Conservation (phyloP, 2,329 filamentous ascomycete species). For the Exophiala sp. region DNA sequence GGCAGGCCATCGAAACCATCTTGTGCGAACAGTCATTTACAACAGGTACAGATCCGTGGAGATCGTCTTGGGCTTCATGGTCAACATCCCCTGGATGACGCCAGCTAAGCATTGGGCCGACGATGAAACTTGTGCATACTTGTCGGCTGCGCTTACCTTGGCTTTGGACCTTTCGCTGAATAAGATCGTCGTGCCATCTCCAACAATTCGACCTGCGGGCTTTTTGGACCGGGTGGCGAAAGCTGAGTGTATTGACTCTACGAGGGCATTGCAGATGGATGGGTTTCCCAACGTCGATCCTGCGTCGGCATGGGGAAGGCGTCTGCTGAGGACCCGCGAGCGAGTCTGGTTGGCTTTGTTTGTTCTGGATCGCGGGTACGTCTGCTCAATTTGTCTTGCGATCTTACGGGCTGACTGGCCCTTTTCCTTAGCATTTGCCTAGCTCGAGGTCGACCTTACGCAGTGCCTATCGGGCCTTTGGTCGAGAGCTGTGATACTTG, state of each 20-base stretch:
- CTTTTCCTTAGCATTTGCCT: conserved; percentile 56
- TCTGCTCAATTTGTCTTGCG: conserved; percentile 32
- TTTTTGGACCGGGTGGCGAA: conserved; percentile 52
- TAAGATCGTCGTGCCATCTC: conserved; percentile 61
- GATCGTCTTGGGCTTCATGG: conserved; percentile 71
- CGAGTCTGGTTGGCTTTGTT: conserved; percentile 69
- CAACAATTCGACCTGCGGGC: conserved; percentile 43
- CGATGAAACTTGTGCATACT: conserved; percentile 69
- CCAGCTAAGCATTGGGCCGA: conserved; percentile 65
- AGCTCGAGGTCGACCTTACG: conserved; percentile 65
- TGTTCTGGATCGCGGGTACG: conserved; percentile 62
- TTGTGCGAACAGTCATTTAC: conserved; percentile 61
- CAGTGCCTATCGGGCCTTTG: conserved; percentile 63
- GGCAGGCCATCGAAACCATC: conserved; percentile 59
- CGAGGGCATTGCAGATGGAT: conserved; percentile 63
- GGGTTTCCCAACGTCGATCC: conserved; percentile 64
- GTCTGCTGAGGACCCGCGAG: conserved; percentile 63
- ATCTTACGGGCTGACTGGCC: neutral
- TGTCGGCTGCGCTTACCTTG: conserved; percentile 66
- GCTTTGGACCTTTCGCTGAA: conserved; percentile 67
- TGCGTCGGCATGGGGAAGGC: conserved; percentile 56
- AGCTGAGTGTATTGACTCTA: conserved; percentile 68
- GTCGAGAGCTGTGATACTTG: conserved; percentile 66
- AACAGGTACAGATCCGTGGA: conserved; percentile 66
- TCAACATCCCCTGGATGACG: conserved; percentile 73